These are phyloP conservation scores for Geranium brycei DNA, from an alignment of 345 rosid genomes.

Conservation along the genomic window DNA sequence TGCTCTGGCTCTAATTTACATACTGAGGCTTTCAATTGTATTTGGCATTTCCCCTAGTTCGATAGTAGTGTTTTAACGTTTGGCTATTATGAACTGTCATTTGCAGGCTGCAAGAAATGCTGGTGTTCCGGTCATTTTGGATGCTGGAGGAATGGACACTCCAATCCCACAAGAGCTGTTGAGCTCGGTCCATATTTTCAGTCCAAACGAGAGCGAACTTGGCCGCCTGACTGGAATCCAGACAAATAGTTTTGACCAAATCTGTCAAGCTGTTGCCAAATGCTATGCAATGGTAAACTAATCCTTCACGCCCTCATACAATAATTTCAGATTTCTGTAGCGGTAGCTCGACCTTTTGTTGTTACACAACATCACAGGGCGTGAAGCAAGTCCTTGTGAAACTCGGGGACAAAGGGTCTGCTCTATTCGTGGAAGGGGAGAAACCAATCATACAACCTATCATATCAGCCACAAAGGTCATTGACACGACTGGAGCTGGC, in stretches of 20 bases:
- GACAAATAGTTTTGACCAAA: slow-evolving; percentile 61
- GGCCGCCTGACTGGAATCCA: slow-evolving; percentile 67
- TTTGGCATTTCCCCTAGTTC: too few relatives aligned
- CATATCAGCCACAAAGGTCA: slow-evolving; percentile 51
- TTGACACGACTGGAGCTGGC: slow-evolving; percentile 97
- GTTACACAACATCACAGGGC: slow-evolving; percentile 32
- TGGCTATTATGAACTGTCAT: not conserved
- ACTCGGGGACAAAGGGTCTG: slow-evolving; percentile 86
- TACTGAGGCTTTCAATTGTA: too few relatives aligned
- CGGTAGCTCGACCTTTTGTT: not conserved
- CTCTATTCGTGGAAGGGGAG: slow-evolving; percentile 59
- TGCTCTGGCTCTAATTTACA: not conserved
- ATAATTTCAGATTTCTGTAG: too few relatives aligned
- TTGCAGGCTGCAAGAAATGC: slow-evolving; percentile 68
- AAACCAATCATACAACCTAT: slow-evolving; percentile 60
- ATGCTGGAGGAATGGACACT: slow-evolving; percentile 95
- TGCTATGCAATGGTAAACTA: slow-evolving; percentile 55
- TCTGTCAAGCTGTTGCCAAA: slow-evolving; percentile 46
- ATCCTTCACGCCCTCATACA: not conserved
- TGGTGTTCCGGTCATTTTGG: slow-evolving; percentile 75
- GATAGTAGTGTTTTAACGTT: not conserved
- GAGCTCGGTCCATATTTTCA: slow-evolving; percentile 55
- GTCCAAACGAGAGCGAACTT: slow-evolving; percentile 91
- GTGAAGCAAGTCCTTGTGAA: slow-evolving; percentile 73
- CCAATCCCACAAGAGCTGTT: slow-evolving; percentile 60